Evolutionary conservation across 345 rosid genomes (phyloP), one percentile per base, ranked within the genome.

Genomic region (Microcos paniculata): DNA sequence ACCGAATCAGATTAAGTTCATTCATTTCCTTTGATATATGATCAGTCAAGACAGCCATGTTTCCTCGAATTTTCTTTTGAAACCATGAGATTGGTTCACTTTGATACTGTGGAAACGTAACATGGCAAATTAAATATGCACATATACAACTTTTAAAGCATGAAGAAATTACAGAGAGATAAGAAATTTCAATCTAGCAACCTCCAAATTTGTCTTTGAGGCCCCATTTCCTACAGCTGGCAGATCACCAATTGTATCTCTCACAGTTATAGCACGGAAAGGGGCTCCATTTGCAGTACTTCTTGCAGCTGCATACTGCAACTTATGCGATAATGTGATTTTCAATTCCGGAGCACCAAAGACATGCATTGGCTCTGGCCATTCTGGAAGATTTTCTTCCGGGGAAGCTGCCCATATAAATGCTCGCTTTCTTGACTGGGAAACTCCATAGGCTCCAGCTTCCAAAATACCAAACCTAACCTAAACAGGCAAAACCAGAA

Each of bases 291-390:
- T 28, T 45, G 87, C 81, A 8, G 98, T 93, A 78, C 97, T 95
- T 70, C 82, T 84, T 76, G 81, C 96, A 61, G 97, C 98, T 78
- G 97, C 90, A 78, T 89, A 90, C 4, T 80, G 84, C 48, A 76
- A 62, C 71, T 88, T 84, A 45, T 56, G 63, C 1, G 97, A 74
- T 71, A 93, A 71, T 1, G 85, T 51, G 70, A 95, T 76, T 73
- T 88, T 95, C 78, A 93, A 75, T 81, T 89, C 85, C 0, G 96
- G 89, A 58, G 67, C 88, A 62, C 84, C 75, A 77, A 95, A 95
- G 53, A 95, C 98, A 72, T 93, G 94, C 98, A 95, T 93, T 43
- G 99, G 97, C 82, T 95, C 99, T 10, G 99, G 99, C 98, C 99
- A 95, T 76, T 95, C 98, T 6, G 99, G 99, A 40, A 95, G 94